Evolutionary conservation across 2,329 filamentous ascomycete species (phyloP).

Genomic region (Penicillium aurantiogriseum): DNA sequence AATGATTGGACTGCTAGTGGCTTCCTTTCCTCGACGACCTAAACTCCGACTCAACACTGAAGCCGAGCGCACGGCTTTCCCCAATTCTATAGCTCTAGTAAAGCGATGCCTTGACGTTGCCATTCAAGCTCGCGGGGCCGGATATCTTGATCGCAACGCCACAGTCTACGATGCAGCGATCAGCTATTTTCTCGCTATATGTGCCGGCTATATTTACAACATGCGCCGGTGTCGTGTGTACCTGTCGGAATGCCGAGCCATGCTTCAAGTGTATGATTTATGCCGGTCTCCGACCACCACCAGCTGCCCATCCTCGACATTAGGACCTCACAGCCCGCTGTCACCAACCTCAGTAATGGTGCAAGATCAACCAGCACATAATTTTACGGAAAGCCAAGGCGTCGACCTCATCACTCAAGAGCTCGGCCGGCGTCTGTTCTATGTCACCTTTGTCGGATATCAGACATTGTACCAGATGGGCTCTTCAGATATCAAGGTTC

Average conservation of each 20-base stretch:
- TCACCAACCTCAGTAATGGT: slow-evolving; percentile 23
- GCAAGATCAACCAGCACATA: slow-evolving; percentile 21
- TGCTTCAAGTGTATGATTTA: slow-evolving; percentile 42
- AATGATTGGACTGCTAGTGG: slow-evolving; percentile 47
- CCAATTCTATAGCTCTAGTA: slow-evolving; percentile 45
- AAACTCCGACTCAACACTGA: slow-evolving; percentile 42
- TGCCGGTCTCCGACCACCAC: slow-evolving; percentile 28
- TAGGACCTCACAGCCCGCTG: slow-evolving; percentile 24
- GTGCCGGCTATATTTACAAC: slow-evolving; percentile 42
- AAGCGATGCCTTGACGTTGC: slow-evolving; percentile 46
- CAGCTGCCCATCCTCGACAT: slow-evolving; percentile 7
- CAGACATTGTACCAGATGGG: slow-evolving; percentile 78
- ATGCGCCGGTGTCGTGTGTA: slow-evolving; percentile 42
- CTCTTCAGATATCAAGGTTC: slow-evolving; percentile 66
- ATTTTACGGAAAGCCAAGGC: slow-evolving; percentile 16
- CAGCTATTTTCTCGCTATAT: slow-evolving; percentile 46
- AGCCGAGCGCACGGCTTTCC: slow-evolving; percentile 38
- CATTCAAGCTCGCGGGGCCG: slow-evolving; percentile 44
- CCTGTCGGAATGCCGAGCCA: slow-evolving; percentile 45
- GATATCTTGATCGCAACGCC: slow-evolving; percentile 44
- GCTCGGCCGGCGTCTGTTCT: slow-evolving; percentile 66
- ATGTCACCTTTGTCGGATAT: slow-evolving; percentile 74
- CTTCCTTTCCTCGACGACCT: slow-evolving; percentile 47
- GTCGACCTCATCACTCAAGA: slow-evolving; percentile 44
- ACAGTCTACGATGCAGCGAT: slow-evolving; percentile 47